Base-by-base conservation (phyloP, 306 rosid species). In the Gastrolobium bilobum region DNA sequence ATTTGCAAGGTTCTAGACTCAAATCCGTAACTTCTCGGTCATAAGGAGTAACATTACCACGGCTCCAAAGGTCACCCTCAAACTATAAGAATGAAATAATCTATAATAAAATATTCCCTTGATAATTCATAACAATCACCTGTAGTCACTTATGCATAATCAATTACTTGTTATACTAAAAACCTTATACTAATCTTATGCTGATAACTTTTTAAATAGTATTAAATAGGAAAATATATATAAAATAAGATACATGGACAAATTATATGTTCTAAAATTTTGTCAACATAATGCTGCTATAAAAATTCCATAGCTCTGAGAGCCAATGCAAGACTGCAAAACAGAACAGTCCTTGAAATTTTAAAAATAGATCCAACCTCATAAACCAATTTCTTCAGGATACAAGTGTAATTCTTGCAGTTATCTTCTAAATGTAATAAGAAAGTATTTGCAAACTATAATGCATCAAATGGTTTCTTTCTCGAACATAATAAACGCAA, bases 381-480 rank as follows among this genome's bases (percentile, higher is more conserved):
- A 73, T 54, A 13, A 31, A 59, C 48, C 34, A 31, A 78, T 57
- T 53, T 61, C 50, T 61, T 58, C 57, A 30, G 35, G 50, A 61
- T 4, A 71, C 26, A 65, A 44, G 10, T 51, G n/a, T 26, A 29
- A 73, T 4, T 68, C 46, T 61, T 9, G 62, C 62, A 11, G 30
- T 75, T 63, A 80, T 29, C 48, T 47, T 62, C 26, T 9, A 52
- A 62, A 52, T 68, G 4, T 40, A 59, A 63, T 10, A 34, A 71
- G 52, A 63, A 79, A 46, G 39, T 6, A 7, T 53, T 34, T 73
- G 39, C 15, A 34, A 81, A 40, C 34, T 75, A 71, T 52, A 56
- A 68, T 30, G 74, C 66, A 79, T 29, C 61, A 53, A 62, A 6
- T 4, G 6, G 54, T 37, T 9, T 48, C 70, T 34, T 59, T 40